phyloP scores from a whole-genome alignment of 768 basidiomycete species.

The Plicaturopsis crispa region DNA sequence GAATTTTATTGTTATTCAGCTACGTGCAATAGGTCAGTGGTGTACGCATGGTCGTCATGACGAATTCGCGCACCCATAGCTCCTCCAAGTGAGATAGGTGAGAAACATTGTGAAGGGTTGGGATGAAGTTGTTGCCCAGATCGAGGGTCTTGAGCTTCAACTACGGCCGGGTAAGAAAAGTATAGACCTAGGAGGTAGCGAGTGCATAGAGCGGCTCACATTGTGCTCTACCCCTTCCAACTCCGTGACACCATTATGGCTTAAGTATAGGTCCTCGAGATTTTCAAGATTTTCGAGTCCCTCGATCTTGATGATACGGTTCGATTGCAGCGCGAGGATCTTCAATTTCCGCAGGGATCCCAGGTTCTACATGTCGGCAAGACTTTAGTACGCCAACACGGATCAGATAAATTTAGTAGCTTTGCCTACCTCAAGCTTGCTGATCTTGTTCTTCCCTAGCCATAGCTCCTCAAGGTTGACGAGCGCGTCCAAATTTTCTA shows the following conservation, averaged over 20 bases:
- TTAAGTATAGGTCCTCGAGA: constrained; percentile 88
- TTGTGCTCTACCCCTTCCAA: constrained; percentile 84
- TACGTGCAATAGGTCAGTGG: constrained; percentile 21
- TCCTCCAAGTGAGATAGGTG: constrained; percentile 80
- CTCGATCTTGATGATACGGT: constrained; percentile 85
- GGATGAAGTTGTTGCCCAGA: constrained; percentile 78
- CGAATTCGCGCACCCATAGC: constrained; percentile 69
- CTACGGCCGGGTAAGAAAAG: constrained; percentile 18
- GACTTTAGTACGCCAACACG: too few relatives aligned
- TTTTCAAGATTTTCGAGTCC: constrained; percentile 62
- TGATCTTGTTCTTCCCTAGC: constrained; percentile 97
- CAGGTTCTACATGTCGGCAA: constrained; percentile 46
- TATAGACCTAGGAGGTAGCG: neutral
- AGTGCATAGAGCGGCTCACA: constrained; percentile 47
- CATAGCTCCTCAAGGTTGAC: constrained; percentile 88
- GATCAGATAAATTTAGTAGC: neutral
- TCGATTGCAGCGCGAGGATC: constrained; percentile 89
- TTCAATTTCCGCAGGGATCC: constrained; percentile 61
- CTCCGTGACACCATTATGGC: constrained; percentile 83
- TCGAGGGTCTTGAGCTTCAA: constrained; percentile 79
- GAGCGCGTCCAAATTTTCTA: constrained; percentile 77
- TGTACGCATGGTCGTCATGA: neutral
- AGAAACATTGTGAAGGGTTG: constrained; percentile 71
- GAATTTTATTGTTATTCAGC: constrained; percentile 86
- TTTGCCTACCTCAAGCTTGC: constrained; percentile 68